These are phyloP conservation scores for Cryphonectria naterciae DNA, from an alignment of 2,329 filamentous ascomycete genomes.

Conservation along the genomic window DNA sequence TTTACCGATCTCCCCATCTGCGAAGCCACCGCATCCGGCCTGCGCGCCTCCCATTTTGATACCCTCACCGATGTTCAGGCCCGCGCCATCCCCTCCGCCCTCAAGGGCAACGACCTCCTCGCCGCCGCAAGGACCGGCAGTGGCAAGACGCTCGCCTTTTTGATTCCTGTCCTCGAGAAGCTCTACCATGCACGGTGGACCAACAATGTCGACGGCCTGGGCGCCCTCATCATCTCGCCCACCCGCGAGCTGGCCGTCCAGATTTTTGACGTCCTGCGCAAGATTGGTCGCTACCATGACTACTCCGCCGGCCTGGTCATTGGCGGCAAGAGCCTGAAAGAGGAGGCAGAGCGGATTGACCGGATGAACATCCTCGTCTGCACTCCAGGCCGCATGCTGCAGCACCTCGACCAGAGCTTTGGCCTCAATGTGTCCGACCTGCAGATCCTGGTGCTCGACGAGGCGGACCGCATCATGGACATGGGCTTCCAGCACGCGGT, in stretches of 20 bases:
- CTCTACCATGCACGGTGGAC: conserved; percentile 89
- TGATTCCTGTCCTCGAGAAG: conserved; percentile 90
- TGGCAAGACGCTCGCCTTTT: conserved; percentile 92
- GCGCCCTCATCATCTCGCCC: conserved; percentile 89
- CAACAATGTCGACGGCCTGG: conserved; percentile 79
- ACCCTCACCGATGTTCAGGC: conserved; percentile 90
- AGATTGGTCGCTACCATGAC: conserved; percentile 83
- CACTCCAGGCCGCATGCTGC: conserved; percentile 91
- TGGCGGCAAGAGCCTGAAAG: conserved; percentile 86
- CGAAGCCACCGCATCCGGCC: conserved; percentile 74
- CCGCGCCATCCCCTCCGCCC: conserved; percentile 82
- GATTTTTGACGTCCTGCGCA: conserved; percentile 92
- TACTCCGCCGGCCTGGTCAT: conserved; percentile 95
- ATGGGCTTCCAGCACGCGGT: conserved; percentile 93
- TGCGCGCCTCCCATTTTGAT: conserved; percentile 87
- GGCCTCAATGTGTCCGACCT: conserved; percentile 88
- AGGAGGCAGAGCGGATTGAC: conserved; percentile 72
- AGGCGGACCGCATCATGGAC: conserved; percentile 95
- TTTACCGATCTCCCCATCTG: conserved; percentile 90
- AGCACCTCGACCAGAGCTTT: conserved; percentile 93
- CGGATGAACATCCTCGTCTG: conserved; percentile 98
- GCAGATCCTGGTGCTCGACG: conserved; percentile 90
- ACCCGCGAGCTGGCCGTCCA: conserved; percentile 95
- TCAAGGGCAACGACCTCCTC: conserved; percentile 86
- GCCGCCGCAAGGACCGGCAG: conserved; percentile 95